A percentile compares a stretch with the other conserved stretches of the same genome.
phyloP scores from a whole-genome alignment of 2,329 filamentous ascomycete genomes.

The Fusarium duplospermum region DNA sequence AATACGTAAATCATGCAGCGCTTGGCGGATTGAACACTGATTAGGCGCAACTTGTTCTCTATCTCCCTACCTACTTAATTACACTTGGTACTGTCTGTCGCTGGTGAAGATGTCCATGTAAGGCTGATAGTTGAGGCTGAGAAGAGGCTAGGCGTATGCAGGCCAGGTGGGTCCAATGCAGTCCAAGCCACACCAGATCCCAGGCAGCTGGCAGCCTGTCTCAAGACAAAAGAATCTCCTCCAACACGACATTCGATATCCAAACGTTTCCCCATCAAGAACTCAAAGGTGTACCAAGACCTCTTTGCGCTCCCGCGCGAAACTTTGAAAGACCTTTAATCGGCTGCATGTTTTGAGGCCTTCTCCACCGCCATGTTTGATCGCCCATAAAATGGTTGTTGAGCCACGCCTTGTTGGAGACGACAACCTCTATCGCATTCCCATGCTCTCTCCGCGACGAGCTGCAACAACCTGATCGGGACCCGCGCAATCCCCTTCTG shows the following conservation, averaged over 20 bases:
- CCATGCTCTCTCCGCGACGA: slow-evolving; percentile 3
- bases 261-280: background rate
- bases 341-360: background rate
- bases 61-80: background rate
- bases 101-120: background rate
- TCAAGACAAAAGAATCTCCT: slow-evolving; percentile 5
- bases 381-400: slow-evolving; percentile 30
- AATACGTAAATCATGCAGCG: background rate
- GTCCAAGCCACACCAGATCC: slow-evolving; percentile 7
- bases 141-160: background rate
- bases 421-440: slow-evolving; percentile 15
- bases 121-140: slow-evolving; percentile 6
- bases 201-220: background rate
- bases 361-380: slow-evolving; percentile 22
- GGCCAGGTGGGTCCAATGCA: background rate
- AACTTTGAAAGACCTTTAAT: background rate
- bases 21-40: background rate
- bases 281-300: background rate
- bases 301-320: background rate
- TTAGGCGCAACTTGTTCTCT: background rate
- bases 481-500: background rate
- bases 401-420: slow-evolving; percentile 25
- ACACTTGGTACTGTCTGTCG: background rate
- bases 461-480: background rate
- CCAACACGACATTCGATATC: background rate